Percentiles rank a stretch among this genome's conserved stretches.
These are phyloP conservation scores for Penicillium turbatum DNA, from an alignment of 495 filamentous ascomycete genomes.

Conservation along the genomic window DNA sequence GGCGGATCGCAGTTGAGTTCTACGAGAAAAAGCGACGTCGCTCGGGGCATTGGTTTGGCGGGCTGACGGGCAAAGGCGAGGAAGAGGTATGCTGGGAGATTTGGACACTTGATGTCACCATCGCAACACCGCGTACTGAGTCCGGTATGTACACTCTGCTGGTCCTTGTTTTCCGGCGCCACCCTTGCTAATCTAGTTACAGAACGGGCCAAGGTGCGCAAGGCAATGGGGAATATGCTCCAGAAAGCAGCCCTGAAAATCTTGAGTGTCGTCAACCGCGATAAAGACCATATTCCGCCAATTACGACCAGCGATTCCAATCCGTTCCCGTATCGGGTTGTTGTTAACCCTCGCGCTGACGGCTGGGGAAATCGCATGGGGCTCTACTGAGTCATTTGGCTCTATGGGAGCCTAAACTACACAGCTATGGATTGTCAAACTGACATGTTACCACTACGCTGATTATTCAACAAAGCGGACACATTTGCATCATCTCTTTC, in stretches of 20 bases:
- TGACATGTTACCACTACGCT: not conserved
- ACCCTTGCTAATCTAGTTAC: slow-evolving; percentile 7
- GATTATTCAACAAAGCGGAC: not conserved
- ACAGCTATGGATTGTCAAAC: not conserved
- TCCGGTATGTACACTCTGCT: slow-evolving; percentile 54
- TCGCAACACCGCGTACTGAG: slow-evolving; percentile 84
- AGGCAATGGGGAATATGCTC: slow-evolving; percentile 81
- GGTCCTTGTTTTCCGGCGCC: not conserved
- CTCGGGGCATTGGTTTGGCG: slow-evolving; percentile 62
- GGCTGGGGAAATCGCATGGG: slow-evolving; percentile 78
- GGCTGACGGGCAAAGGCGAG: slow-evolving; percentile 58
- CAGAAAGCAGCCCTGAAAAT: slow-evolving; percentile 85
- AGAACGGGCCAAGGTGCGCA: slow-evolving; percentile 84
- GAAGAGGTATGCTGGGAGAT: slow-evolving; percentile 97
- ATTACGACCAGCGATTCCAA: slow-evolving; percentile 91
- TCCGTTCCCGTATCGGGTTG: slow-evolving; percentile 91
- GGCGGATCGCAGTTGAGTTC: slow-evolving; percentile 84
- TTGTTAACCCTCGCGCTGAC: slow-evolving; percentile 73
- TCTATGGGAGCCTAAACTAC: not conserved
- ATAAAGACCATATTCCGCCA: slow-evolving; percentile 96
- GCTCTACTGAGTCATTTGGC: slow-evolving; percentile 54
- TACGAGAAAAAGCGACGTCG: slow-evolving; percentile 88
- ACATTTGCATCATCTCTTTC: not conserved
- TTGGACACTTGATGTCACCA: slow-evolving; percentile 88
- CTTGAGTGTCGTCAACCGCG: slow-evolving; percentile 72